A percentile compares a stretch with the other conserved stretches of the same genome.
Evolutionary conservation across 805 yeast species (phyloP).

Genomic region (Sugiyamaella smithiae): DNA sequence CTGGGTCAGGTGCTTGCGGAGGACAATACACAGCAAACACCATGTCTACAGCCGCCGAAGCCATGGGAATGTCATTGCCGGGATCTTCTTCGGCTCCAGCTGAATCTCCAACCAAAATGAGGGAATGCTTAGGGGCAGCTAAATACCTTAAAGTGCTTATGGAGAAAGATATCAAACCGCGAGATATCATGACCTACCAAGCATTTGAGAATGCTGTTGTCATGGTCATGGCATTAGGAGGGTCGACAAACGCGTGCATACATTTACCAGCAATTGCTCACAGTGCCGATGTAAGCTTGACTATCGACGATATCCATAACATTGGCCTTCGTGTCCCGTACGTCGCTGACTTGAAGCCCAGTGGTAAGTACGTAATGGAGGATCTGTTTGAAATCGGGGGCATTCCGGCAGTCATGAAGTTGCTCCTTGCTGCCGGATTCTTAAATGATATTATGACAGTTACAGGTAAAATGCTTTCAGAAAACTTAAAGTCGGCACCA

Average conservation of each 20-base stretch:
- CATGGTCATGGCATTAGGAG: constrained; percentile 92
- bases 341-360: constrained; percentile 92
- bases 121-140: constrained; percentile 79
- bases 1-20: constrained; percentile 98
- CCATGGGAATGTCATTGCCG: constrained; percentile 88
- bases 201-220: constrained; percentile 94
- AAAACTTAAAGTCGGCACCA: constrained; percentile 58
- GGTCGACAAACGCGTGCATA: constrained; percentile 92
- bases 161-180: constrained; percentile 71
- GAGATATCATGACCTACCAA: constrained; percentile 83
- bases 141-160: constrained; percentile 76
- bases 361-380: constrained; percentile 96
- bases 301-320: constrained; percentile 92
- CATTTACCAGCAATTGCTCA: constrained; percentile 92
- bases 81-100: constrained; percentile 91
- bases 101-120: constrained; percentile 67
- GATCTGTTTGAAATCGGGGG: constrained; percentile 86
- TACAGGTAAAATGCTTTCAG: constrained; percentile 88
- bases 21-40: constrained; percentile 99
- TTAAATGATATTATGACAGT: constrained; percentile 71
- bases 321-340: constrained; percentile 87
- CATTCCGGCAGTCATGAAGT: constrained; percentile 93
- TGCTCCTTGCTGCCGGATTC: constrained; percentile 75
- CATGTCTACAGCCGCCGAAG: constrained; percentile 97
- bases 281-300: constrained; percentile 76